Conservation (phyloP, 345 rosid species). For the Leavenworthia alabamica region DNA sequence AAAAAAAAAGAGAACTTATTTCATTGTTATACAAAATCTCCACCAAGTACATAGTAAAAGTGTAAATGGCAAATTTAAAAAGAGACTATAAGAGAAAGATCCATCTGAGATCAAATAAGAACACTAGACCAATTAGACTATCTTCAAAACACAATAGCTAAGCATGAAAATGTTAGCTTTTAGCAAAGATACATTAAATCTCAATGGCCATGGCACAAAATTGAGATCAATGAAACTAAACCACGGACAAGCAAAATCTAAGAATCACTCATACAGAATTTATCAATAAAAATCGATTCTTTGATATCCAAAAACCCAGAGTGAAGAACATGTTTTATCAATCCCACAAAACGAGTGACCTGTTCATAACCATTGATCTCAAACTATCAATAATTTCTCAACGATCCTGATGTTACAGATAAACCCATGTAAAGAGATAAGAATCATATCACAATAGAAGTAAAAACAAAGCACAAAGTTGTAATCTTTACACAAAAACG, state of each 20-base stretch:
- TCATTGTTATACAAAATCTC: too few species aligned
- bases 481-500: constrained; percentile 28
- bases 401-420: constrained; percentile 30
- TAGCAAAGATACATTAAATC: neutral
- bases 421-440: constrained; percentile 25
- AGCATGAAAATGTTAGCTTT: neutral
- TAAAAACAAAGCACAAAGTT: constrained; percentile 5
- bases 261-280: neutral
- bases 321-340: constrained; percentile 22
- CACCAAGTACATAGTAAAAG: too few species aligned
- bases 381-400: constrained; percentile 15
- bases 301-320: constrained; percentile 4
- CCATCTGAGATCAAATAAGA: neutral
- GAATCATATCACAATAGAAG: constrained; percentile 21
- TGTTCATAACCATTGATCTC: constrained; percentile 14
- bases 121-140: neutral
- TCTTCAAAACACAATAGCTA: neutral
- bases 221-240: neutral
- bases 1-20: too few species aligned
- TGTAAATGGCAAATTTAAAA: too few species aligned
- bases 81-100: neutral
- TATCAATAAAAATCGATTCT: neutral
- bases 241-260: constrained; percentile 11
- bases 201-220: neutral
- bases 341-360: constrained; percentile 3